Base-by-base conservation (phyloP, 768 basidiomycete genomes). In the Tylopilus intermedius region DNA sequence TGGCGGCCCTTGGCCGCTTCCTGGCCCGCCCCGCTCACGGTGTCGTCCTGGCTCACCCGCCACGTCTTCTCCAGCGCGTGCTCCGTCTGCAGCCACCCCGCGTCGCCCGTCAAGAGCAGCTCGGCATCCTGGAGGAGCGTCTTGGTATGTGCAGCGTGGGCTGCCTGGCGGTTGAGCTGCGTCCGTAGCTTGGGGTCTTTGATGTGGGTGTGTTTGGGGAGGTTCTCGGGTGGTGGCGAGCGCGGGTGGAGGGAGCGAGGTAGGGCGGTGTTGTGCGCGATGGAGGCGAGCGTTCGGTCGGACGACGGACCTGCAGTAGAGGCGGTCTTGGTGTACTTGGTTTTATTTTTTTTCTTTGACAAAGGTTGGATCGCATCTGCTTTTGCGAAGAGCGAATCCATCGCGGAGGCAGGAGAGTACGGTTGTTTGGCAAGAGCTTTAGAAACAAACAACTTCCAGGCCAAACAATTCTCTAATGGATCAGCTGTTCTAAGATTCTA, bases 31-130 rank as follows among this genome's bases (percentile, higher is more conserved):
- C 76, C 74, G 45, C 77, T 57, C 10, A 74, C 72, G 54, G 98
- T 86, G 55, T 94, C 94, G 8, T 77, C 74, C 72, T 98, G 96
- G 0, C 80, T 75, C 8, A 93, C 78, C 53, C 90, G 77, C 94
- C 93, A 98, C 7, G 95, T 97, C 64, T 81, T 71, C 65, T 98
- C 96, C 70, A 97, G 76, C 49, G 81, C 82, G 2, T 78, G 81
- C 60, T 94, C 92, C 18, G 79, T 79, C 64, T 87, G 80, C 52
- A 97, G 82, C 50, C 75, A 70, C 1, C 94, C 94, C 1, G 72
- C 75, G 10, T 90, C 88, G 37, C 82, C 85, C 41, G 77, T 72
- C 51, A 84, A 69, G n/a, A 90, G 73, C 60, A 88, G 71, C 47
- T 86, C 86, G 21, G 86, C 83, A 73, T 91, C 88, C 45, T 86